Conservation (phyloP, 164 flowering plant genomes). For the Piper longum region DNA sequence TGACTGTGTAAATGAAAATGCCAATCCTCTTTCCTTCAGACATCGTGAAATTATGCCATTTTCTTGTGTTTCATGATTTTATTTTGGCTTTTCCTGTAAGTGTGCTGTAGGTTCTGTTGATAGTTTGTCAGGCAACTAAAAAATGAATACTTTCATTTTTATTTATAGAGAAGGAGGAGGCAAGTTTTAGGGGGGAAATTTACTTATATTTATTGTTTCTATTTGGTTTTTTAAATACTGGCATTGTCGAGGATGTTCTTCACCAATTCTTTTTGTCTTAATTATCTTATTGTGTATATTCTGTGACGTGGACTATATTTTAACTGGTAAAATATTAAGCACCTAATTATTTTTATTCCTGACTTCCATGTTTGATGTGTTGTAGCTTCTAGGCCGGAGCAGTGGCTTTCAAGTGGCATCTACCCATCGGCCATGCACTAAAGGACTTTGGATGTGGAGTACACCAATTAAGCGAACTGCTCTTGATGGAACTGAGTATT, state of each 20-base stretch:
- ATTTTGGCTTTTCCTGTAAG: neutral
- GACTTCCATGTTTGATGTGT: conserved; percentile 4
- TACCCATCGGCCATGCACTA: conserved; percentile 93
- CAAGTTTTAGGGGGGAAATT: no score
- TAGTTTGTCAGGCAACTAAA: neutral
- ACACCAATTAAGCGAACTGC: conserved; percentile 83
- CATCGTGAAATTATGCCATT: no score
- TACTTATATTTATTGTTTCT: no score
- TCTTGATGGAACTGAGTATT: conserved; percentile 94
- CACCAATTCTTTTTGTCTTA: no score
- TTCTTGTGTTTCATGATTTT: no score
- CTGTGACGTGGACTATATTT: no score
- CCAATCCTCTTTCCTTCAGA: no score
- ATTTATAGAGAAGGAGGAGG: neutral
- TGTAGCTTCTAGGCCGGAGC: conserved; percentile 89
- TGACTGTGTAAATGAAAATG: neutral
- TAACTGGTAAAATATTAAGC: no score
- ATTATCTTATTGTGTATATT: no score
- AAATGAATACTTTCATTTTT: neutral
- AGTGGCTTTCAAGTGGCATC: conserved; percentile 98
- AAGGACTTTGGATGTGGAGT: conserved; percentile 99
- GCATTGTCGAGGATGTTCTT: no score
- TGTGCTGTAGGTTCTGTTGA: neutral
- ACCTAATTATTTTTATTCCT: neutral
- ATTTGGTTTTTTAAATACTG: no score